These are phyloP conservation scores for Termitomyces sp. DNA, from an alignment of 768 basidiomycete species.

Conservation along the genomic window DNA sequence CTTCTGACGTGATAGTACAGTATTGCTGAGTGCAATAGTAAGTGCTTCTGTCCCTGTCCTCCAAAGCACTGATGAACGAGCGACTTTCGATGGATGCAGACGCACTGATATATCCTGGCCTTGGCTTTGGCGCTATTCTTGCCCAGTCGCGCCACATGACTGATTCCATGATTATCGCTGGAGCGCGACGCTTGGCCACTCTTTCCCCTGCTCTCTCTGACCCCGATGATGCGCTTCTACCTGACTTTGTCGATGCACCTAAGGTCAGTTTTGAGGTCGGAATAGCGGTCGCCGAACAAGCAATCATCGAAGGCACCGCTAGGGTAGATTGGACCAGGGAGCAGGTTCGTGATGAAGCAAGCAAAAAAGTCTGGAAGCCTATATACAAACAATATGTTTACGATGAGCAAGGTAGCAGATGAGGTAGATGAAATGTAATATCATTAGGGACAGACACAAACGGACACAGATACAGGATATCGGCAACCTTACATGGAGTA, in stretches of 20 bases:
- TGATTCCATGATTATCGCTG: constrained; percentile 87
- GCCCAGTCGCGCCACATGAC: constrained; percentile 60
- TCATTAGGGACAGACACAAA: neutral
- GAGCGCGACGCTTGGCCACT: constrained; percentile 67
- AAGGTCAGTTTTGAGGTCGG: constrained; percentile 77
- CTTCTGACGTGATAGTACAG: constrained; percentile 26
- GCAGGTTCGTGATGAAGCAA: constrained; percentile 50
- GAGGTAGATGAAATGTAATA: no score
- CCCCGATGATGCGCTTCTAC: constrained; percentile 67
- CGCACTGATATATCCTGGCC: constrained; percentile 80
- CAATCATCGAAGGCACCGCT: constrained; percentile 68
- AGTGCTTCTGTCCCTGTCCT: constrained; percentile 8
- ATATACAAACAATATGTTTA: constrained; percentile 63
- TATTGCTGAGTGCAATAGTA: constrained; percentile 73
- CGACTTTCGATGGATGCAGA: constrained; percentile 51
- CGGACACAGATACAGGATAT: neutral
- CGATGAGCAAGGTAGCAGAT: constrained; percentile 43
- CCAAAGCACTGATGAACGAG: neutral
- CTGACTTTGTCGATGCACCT: constrained; percentile 73
- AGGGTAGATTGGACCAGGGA: constrained; percentile 54
- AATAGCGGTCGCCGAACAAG: constrained; percentile 75
- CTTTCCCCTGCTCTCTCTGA: constrained; percentile 74
- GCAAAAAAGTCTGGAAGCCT: constrained; percentile 57
- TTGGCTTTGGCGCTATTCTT: constrained; percentile 79
- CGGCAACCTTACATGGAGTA: neutral